Percentiles rank a stretch among this genome's conserved stretches.
phyloP scores from a whole-genome alignment of 176 grass and related monocot genomes.

The Lolium perenne region DNA sequence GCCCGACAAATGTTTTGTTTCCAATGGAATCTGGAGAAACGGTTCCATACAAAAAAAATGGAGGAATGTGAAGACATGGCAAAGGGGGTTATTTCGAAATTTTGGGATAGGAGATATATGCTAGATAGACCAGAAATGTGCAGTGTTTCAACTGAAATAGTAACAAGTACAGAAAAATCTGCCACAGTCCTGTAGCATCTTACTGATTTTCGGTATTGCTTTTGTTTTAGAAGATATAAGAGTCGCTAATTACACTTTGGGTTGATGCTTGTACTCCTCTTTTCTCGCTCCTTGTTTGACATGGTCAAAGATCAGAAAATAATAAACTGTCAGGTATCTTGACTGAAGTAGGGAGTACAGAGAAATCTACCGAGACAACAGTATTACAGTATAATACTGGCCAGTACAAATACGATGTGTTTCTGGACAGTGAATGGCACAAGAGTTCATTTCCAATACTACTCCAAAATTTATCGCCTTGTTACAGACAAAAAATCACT shows the following conservation, averaged over 20 bases:
- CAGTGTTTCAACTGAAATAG: not conserved
- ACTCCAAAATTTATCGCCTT: not conserved
- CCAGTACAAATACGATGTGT: constrained; percentile 12
- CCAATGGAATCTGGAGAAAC: not conserved
- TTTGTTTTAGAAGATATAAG: not conserved
- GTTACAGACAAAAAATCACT: not conserved
- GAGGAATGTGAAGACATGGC: not conserved
- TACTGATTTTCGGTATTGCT: not conserved
- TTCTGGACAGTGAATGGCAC: not conserved
- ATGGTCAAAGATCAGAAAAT: not conserved
- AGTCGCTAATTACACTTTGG: not conserved
- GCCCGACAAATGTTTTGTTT: not conserved
- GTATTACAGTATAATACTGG: not conserved
- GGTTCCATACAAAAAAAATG: not conserved
- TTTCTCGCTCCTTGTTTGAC: not conserved
- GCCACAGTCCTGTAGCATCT: not conserved
- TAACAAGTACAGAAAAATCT: not conserved
- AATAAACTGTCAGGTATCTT: not conserved
- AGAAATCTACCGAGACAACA: not conserved
- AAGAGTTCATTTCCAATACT: not conserved
- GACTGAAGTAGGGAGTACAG: constrained; percentile 5
- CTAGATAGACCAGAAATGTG: not conserved
- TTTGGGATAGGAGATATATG: not conserved
- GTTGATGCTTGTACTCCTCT: not conserved
- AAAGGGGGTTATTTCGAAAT: not conserved